Percentiles rank a stretch among this genome's conserved stretches.
Evolutionary conservation across 208 protist genomes (phyloP).

Genomic region (Acanthamoeba divionensis): DNA sequence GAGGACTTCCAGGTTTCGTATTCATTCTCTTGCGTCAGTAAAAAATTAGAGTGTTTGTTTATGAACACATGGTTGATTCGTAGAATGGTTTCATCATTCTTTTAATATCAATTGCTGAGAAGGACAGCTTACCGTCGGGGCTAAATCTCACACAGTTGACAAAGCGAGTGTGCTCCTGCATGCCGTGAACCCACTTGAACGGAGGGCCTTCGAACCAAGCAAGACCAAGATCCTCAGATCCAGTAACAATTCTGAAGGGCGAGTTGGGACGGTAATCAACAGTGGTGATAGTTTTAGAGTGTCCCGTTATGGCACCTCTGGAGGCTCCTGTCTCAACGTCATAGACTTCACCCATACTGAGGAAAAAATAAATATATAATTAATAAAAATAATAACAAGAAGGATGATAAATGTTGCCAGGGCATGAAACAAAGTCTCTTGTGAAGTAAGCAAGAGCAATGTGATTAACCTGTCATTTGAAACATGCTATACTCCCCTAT

Average conservation of each 20-base stretch:
- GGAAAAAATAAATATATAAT: not conserved
- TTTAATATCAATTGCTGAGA: not conserved
- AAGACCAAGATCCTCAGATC: conserved; percentile 73
- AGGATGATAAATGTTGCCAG: too few species aligned
- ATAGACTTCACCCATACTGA: not conserved
- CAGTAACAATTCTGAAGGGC: conserved; percentile 79
- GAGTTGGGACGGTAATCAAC: conserved; percentile 72
- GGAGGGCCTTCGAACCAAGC: conserved; percentile 47
- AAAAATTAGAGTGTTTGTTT: too few species aligned
- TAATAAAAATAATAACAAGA: not conserved
- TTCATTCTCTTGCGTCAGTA: too few species aligned
- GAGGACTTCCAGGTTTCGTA: too few species aligned
- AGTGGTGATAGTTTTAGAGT: conserved; percentile 72
- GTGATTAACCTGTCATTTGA: too few species aligned
- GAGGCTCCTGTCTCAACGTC: conserved; percentile 72
- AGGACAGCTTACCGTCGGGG: conserved; percentile 72
- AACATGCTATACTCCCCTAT: too few species aligned
- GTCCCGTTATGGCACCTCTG: conserved; percentile 77
- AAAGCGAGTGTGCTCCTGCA: conserved; percentile 69
- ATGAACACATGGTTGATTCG: too few species aligned
- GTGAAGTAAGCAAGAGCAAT: too few species aligned
- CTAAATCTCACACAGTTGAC: conserved; percentile 78
- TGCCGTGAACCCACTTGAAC: conserved; percentile 13
- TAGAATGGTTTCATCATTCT: too few species aligned
- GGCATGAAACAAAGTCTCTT: too few species aligned